These are phyloP conservation scores for Ascoidea asiatica DNA, from an alignment of 805 yeast genomes.

Conservation along the genomic window DNA sequence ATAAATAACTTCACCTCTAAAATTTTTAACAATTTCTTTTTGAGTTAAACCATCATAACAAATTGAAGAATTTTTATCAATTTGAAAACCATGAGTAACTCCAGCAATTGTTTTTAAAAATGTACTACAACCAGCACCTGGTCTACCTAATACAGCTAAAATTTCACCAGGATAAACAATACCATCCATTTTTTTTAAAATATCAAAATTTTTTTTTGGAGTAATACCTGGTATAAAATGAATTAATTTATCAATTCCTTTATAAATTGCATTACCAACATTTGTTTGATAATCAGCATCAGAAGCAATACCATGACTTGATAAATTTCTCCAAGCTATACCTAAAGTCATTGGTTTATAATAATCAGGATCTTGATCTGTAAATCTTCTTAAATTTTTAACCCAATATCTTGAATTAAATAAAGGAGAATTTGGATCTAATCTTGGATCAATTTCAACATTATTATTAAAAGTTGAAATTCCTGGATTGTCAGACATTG, in stretches of 20 bases:
- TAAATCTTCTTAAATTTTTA: conserved; percentile 37
- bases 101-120: conserved; percentile 41
- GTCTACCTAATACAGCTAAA: conserved; percentile 66
- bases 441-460: conserved; percentile 20
- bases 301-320: conserved; percentile 46
- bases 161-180: conserved; percentile 48
- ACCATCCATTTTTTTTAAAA: conserved; percentile 42
- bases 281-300: conserved; percentile 59
- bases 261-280: conserved; percentile 5
- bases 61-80: conserved; percentile 29
- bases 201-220: conserved; percentile 23
- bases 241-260: neutral
- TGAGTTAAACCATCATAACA: conserved; percentile 37
- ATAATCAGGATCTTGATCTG: conserved; percentile 43
- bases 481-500: conserved; percentile 41
- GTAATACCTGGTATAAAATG: neutral
- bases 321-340: conserved; percentile 40
- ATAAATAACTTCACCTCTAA: conserved; percentile 52
- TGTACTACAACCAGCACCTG: conserved; percentile 64
- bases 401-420: conserved; percentile 55
- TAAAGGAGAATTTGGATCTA: conserved; percentile 44
- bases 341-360: conserved; percentile 46
- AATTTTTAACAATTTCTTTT: conserved; percentile 28
- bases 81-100: conserved; percentile 40
- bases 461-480: conserved; percentile 21